phyloP scores from a whole-genome alignment of 139 green algal genomes.

The Nannochloris sp. region DNA sequence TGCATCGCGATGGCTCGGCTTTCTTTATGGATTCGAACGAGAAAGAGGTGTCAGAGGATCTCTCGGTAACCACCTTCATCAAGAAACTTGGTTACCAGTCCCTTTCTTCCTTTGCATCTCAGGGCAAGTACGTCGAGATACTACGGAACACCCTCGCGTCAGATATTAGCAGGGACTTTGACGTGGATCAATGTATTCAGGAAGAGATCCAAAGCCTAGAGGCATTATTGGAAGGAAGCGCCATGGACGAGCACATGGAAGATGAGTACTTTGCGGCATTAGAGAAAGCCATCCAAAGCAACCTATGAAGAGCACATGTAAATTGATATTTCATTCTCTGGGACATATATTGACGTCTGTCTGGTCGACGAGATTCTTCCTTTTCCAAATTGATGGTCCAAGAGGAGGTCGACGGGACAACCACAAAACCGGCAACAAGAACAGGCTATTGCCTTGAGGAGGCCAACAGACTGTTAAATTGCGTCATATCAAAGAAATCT shows the following conservation, averaged over 20 bases:
- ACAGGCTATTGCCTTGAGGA: not conserved
- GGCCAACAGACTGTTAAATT: conserved; percentile 9
- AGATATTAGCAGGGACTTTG: not conserved
- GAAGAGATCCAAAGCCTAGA: conserved; percentile 13
- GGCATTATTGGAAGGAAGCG: conserved; percentile 11
- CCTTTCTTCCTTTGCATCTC: not conserved
- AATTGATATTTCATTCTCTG: too few species aligned
- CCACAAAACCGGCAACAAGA: not conserved
- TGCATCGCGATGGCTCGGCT: conserved; percentile 11
- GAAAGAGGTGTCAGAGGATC: conserved; percentile 6
- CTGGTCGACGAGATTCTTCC: not conserved
- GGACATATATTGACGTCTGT: too few species aligned
- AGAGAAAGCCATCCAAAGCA: not conserved
- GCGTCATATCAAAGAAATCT: not conserved
- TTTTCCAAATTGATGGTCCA: not conserved
- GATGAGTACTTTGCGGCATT: conserved; percentile 18
- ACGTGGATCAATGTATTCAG: conserved; percentile 1
- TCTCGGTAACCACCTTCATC: not conserved
- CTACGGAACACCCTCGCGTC: too few species aligned
- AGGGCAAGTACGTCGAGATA: not conserved
- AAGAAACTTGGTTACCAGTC: not conserved
- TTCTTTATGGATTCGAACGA: conserved; percentile 9
- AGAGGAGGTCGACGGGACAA: not conserved
- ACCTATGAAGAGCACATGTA: not conserved
- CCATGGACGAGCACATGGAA: conserved; percentile 5